phyloP scores from a whole-genome alignment of 2,329 filamentous ascomycete species.

The Colletotrichum somersetense region DNA sequence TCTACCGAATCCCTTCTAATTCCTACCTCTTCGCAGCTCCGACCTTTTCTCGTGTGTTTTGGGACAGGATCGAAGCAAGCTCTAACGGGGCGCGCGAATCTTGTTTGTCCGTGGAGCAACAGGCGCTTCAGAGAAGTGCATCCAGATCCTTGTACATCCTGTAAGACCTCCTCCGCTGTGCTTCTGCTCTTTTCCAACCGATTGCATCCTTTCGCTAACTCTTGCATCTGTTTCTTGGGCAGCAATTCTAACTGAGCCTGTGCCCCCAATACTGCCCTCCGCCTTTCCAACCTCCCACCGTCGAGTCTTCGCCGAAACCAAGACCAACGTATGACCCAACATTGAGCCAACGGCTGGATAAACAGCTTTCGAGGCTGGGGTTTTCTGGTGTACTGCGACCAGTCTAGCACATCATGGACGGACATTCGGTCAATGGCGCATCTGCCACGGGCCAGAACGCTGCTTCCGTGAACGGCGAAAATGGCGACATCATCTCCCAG shows the following conservation, averaged over 20 bases:
- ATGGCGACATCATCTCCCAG: conserved; percentile 66
- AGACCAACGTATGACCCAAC: conserved; percentile 27
- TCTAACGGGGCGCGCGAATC: neutral
- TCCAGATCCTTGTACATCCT: conserved; percentile 1
- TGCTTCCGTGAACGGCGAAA: conserved; percentile 53
- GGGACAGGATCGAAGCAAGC: neutral
- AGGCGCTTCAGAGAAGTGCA: neutral
- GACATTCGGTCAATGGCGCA: conserved; percentile 51
- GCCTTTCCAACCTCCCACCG: conserved; percentile 1
- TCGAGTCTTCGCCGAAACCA: conserved; percentile 10
- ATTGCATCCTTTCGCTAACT: conserved; percentile 23
- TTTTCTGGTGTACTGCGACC: conserved; percentile 31
- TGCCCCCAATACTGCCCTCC: conserved; percentile 3
- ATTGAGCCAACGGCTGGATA: conserved; percentile 33
- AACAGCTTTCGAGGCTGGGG: conserved; percentile 30
- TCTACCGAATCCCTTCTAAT: conserved; percentile 9
- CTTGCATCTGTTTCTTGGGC: conserved; percentile 23
- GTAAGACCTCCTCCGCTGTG: neutral
- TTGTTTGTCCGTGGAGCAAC: neutral
- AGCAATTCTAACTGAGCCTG: conserved; percentile 31
- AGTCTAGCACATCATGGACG: conserved; percentile 49
- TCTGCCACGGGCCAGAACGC: conserved; percentile 34
- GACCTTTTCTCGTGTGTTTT: neutral
- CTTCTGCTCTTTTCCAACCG: neutral
- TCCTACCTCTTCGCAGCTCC: neutral